Conservation (phyloP, 2,329 filamentous ascomycete genomes). For the Colletotrichum caudatum region DNA sequence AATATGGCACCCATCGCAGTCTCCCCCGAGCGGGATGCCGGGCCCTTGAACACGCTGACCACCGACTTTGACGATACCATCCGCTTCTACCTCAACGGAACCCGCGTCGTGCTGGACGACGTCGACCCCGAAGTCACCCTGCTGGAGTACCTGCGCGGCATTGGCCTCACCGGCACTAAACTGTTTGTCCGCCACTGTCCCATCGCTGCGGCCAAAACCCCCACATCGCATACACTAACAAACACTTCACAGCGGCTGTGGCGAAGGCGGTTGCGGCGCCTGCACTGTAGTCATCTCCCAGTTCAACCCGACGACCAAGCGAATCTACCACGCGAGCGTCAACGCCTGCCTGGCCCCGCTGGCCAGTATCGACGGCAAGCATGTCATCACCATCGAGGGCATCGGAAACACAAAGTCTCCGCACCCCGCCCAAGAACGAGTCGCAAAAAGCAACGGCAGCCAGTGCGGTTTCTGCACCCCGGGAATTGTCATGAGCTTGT, state of each 20-base stretch:
- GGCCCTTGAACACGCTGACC: constrained; percentile 68
- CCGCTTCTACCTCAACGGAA: constrained; percentile 94
- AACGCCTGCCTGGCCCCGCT: constrained; percentile 96
- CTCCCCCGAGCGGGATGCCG: constrained; percentile 59
- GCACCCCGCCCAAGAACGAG: constrained; percentile 90
- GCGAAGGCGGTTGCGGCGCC: constrained; percentile 95
- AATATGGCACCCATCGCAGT: constrained; percentile 69
- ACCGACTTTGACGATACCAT: constrained; percentile 87
- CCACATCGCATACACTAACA: constrained; percentile 9
- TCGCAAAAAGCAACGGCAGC: constrained; percentile 91
- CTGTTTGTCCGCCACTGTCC: constrained; percentile 61
- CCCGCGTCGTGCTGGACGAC: constrained; percentile 85
- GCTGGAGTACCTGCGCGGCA: constrained; percentile 90
- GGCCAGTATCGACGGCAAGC: constrained; percentile 94
- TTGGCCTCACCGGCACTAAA: constrained; percentile 95
- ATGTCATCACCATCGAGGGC: constrained; percentile 97
- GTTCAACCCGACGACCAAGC: constrained; percentile 89
- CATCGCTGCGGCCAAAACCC: not conserved
- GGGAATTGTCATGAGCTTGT: constrained; percentile 97
- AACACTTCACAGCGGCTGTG: constrained; percentile 74
- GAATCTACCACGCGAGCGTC: constrained; percentile 95
- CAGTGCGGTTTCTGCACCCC: constrained; percentile 97
- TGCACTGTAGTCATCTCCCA: constrained; percentile 97
- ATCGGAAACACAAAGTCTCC: constrained; percentile 90
- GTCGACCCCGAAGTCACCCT: constrained; percentile 93